These are phyloP conservation scores for Verticillium alfalfae DNA, from an alignment of 2,329 filamentous ascomycete species.

Conservation along the genomic window DNA sequence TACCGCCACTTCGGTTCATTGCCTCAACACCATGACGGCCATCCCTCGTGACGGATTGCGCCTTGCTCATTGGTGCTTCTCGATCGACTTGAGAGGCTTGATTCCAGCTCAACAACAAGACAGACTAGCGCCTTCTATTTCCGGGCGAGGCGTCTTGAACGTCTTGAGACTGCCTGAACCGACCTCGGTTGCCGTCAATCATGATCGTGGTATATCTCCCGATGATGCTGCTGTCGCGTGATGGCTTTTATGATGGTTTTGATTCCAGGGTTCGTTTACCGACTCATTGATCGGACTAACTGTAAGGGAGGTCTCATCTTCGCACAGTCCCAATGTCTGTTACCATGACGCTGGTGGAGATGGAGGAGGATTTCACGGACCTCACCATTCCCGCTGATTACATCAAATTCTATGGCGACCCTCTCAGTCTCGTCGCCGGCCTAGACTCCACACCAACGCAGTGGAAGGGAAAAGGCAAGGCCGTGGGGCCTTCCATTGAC, in stretches of 20 bases:
- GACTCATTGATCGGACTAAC: too few species aligned
- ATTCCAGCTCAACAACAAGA: background rate
- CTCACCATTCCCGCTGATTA: constrained; percentile 17
- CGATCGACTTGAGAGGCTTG: background rate
- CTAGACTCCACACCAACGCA: background rate
- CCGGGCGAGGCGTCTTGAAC: background rate
- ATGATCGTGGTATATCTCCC: background rate
- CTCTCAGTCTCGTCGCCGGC: constrained; percentile 17
- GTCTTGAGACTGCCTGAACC: background rate
- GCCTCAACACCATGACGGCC: background rate
- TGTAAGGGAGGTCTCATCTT: too few species aligned
- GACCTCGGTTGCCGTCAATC: background rate
- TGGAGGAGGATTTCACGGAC: background rate
- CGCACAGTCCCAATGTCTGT: background rate
- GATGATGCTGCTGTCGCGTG: background rate
- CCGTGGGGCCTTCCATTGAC: background rate
- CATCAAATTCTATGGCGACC: constrained; percentile 21
- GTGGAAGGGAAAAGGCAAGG: constrained; percentile 12
- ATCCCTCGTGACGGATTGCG: background rate
- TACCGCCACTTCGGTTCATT: background rate
- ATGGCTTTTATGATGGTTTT: background rate
- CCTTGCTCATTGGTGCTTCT: background rate
- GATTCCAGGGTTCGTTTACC: background rate
- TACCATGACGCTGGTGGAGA: background rate
- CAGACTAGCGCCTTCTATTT: background rate